phyloP scores from a whole-genome alignment of 139 green algal genomes.

The Mesostigma viride region DNA sequence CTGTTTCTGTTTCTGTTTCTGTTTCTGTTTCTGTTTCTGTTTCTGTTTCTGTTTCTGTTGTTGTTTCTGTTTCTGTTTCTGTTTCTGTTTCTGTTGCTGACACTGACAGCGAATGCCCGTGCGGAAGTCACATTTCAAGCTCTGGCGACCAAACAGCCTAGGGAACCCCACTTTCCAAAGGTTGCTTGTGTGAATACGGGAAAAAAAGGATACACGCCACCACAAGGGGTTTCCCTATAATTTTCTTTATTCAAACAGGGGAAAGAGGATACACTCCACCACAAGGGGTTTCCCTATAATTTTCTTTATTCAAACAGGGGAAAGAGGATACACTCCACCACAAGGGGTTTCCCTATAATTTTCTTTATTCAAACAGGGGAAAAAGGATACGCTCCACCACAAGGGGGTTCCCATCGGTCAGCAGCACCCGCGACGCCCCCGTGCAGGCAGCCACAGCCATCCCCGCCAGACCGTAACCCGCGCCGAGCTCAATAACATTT shows the following conservation, averaged over 20 bases:
- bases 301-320: not conserved
- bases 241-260: not conserved
- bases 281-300: not conserved
- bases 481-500: not conserved
- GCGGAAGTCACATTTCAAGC: too few relatives aligned
- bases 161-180: not conserved
- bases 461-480: constrained; percentile 5
- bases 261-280: not conserved
- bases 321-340: not conserved
- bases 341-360: not conserved
- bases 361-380: not conserved
- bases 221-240: not conserved
- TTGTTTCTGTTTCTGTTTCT: too few relatives aligned
- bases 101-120: not conserved
- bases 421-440: not conserved
- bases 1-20: too few relatives aligned
- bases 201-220: not conserved
- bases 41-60: too few relatives aligned
- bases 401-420: constrained; percentile 3
- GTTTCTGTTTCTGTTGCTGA: too few relatives aligned
- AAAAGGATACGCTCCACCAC: not conserved
- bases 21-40: too few relatives aligned
- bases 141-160: too few relatives aligned
- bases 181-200: not conserved
- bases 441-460: constrained; percentile 2